Conservation (phyloP, 1,284 basidiomycete species). For the Naganishia cerealis region DNA sequence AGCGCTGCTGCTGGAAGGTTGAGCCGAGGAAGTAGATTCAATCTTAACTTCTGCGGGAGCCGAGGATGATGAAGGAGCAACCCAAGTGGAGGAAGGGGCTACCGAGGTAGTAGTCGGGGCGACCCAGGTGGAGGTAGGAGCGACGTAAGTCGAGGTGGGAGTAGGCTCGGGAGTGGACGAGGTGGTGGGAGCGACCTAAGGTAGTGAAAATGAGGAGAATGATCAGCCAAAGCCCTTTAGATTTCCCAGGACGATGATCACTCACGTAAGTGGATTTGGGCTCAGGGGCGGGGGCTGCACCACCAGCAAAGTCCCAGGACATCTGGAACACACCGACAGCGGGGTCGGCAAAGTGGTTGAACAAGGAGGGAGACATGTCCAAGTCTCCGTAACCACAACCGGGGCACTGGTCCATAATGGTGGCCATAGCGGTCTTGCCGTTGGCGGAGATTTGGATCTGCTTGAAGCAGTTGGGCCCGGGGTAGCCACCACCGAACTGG, state of each 20-base stretch:
- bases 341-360: constrained; percentile 55
- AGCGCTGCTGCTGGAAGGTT: constrained; percentile 30
- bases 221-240: constrained; percentile 47
- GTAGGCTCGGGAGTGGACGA: constrained; percentile 41
- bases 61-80: constrained; percentile 41
- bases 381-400: constrained; percentile 61
- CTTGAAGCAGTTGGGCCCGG: constrained; percentile 65
- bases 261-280: constrained; percentile 25
- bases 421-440: constrained; percentile 65
- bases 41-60: constrained; percentile 23
- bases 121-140: constrained; percentile 42
- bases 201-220: constrained; percentile 34
- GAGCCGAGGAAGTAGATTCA: constrained; percentile 35
- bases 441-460: constrained; percentile 65
- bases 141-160: constrained; percentile 39
- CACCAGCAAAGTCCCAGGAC: constrained; percentile 21
- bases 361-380: constrained; percentile 75
- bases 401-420: constrained; percentile 64
- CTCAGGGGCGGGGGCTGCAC: constrained; percentile 14
- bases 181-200: constrained; percentile 40
- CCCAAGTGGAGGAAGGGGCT: constrained; percentile 44
- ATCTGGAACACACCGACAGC: constrained; percentile 18
- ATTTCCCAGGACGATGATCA: constrained; percentile 60
- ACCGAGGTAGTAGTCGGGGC: constrained; percentile 40
- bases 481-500: constrained; percentile 61